phyloP scores from a whole-genome alignment of 176 grass and related monocot genomes.

The Eragrostis curvula region DNA sequence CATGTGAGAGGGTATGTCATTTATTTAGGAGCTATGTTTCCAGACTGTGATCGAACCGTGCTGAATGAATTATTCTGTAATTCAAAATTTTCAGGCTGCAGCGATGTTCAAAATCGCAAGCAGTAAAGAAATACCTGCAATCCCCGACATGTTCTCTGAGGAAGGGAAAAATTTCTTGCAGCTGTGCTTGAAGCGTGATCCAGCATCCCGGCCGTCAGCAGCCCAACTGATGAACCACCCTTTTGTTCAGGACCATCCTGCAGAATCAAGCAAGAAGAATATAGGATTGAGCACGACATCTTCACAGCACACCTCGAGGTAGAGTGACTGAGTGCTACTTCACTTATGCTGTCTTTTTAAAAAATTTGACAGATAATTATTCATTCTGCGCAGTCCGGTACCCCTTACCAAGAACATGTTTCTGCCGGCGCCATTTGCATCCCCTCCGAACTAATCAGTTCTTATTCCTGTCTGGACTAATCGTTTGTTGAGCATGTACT shows the following conservation, averaged over 20 bases:
- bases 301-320: too few relatives aligned
- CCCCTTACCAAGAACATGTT: too few relatives aligned
- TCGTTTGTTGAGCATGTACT: too few relatives aligned
- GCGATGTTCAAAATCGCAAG: constrained; percentile 99
- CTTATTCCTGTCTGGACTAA: too few relatives aligned
- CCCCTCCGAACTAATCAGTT: too few relatives aligned
- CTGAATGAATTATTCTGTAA: constrained; percentile 48
- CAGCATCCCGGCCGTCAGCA: constrained; percentile 70
- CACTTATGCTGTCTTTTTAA: too few relatives aligned
- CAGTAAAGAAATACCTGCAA: constrained; percentile 95
- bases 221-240: constrained; percentile 79
- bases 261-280: constrained; percentile 61
- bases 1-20: constrained; percentile 86
- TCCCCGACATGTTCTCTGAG: constrained; percentile 72
- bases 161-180: constrained; percentile 81
- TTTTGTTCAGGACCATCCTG: constrained; percentile 84
- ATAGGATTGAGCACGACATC: constrained; percentile 54
- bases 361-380: too few relatives aligned
- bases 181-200: constrained; percentile 78
- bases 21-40: constrained; percentile 33
- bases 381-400: too few relatives aligned
- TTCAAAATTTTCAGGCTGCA: constrained; percentile 76
- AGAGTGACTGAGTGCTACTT: too few relatives aligned
- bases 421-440: too few relatives aligned
- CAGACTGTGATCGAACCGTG: too few relatives aligned